Evolutionary conservation across 805 yeast genomes (phyloP), one percentile per base, ranked within the genome.

Genomic region (Wickerhamomyces subpelliculosus): DNA sequence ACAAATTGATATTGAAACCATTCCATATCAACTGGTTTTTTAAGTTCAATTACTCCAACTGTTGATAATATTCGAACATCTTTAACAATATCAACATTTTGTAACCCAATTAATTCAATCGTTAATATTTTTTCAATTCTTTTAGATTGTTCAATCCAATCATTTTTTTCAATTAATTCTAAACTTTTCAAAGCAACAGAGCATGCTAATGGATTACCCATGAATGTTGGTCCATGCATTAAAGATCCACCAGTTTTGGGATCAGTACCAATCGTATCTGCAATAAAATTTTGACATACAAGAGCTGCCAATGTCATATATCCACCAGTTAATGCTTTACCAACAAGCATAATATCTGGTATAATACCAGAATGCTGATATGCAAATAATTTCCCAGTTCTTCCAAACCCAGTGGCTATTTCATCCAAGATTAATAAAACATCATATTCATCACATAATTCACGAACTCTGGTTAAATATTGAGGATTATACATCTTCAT

Each of bases 381-480:
- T 1, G 64, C 67, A 51, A 61, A 58, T 20, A 54, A 43, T 31
- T 56, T 55, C 13, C 67, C 67, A 13, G 60, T 51, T 40, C 65
- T 49, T 16, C 57, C 63, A 33, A 57, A 58, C 1, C 65, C 65
- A 44, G 60, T 55, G 8, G 63, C 65, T 34, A 63, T 58, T 35
- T 62, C 68, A 47, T 63, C 67, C 27, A 64, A 54, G 22, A 60
- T 54, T 48, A 64, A 51, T 13, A 62, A 44, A 19, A 60, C 46
- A 12, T 49, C 50, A 39, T 58, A 60, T 34, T 52, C 39, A 33
- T 50, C 48, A 36, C 66, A 62, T 4, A 61, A 44, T 30, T 51
- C 53, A 34, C 60, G 48, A 10, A 60, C 59, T 28, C 51, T 52
- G 26, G 58, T 58, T 16, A 56, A 40, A 33, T 51, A 62, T 4